phyloP scores from a whole-genome alignment of 345 rosid species.

The Psidium friedrichsthalianum region DNA sequence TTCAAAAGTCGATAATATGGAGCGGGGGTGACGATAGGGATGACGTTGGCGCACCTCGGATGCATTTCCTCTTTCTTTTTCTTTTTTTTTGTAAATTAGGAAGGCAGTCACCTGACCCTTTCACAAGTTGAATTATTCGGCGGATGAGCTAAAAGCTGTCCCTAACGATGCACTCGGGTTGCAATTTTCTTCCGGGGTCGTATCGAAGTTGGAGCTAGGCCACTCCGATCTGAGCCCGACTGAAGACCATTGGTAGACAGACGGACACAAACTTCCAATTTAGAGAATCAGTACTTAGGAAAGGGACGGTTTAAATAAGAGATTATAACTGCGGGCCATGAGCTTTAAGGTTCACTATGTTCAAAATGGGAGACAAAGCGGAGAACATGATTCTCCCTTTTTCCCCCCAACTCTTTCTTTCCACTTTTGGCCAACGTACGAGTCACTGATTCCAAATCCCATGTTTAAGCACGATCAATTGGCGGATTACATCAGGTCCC shows the following conservation, averaged over 20 bases:
- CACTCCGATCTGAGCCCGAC: neutral
- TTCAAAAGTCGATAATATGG: neutral
- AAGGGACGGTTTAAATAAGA: neutral
- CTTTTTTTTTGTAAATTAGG: no score
- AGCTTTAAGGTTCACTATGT: neutral
- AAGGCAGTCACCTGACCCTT: neutral
- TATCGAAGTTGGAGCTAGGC: neutral
- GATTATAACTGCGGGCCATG: neutral
- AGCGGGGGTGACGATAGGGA: neutral
- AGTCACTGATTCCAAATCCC: neutral
- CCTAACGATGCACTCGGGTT: neutral
- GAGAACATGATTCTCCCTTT: neutral
- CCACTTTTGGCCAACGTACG: neutral
- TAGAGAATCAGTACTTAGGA: neutral
- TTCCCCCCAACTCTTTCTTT: neutral
- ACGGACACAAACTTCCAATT: neutral
- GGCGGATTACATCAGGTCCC: neutral
- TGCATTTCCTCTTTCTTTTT: neutral
- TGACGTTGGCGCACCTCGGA: neutral
- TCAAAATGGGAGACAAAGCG: neutral
- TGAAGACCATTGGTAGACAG: neutral
- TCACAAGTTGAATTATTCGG: neutral
- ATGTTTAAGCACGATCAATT: neutral
- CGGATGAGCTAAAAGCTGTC: neutral
- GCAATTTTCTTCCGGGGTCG: neutral